Evolutionary conservation across 345 rosid species (phyloP).

Genomic region (Erodium maritimum): DNA sequence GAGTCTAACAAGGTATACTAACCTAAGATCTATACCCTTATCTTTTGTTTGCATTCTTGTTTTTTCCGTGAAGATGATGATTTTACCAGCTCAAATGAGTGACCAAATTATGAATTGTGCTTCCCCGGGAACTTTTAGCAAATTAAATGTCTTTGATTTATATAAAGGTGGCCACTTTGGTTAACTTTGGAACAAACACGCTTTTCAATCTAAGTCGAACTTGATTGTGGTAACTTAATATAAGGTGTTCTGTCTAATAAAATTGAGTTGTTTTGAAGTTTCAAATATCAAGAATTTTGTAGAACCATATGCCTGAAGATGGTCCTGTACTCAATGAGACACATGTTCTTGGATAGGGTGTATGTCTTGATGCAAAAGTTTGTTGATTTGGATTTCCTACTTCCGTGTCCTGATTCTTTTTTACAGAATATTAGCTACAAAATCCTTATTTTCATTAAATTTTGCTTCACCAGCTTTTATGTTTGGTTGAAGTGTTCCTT

Average conservation of each 20-base stretch:
- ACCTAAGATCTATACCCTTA: not conserved
- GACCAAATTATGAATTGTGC: not conserved
- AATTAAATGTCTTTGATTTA: not conserved
- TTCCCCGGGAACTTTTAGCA: no score
- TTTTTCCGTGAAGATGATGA: not conserved
- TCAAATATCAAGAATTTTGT: no score
- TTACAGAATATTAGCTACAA: not conserved
- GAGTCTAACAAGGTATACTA: slow-evolving; percentile 67
- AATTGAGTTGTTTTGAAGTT: no score
- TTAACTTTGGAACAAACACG: not conserved
- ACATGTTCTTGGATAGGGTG: no score
- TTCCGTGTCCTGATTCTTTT: not conserved
- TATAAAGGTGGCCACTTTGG: not conserved
- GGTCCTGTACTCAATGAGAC: not conserved
- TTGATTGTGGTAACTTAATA: not conserved
- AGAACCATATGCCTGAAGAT: not conserved
- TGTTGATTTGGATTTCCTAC: not conserved
- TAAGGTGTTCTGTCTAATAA: not conserved
- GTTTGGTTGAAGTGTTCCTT: not conserved
- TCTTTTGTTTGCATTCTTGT: not conserved
- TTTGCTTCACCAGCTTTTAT: not conserved
- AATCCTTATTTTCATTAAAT: no score
- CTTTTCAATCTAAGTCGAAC: not conserved
- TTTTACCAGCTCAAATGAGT: not conserved
- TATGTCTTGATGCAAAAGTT: not conserved